A percentile compares a stretch with the other conserved stretches of the same genome.
These are phyloP conservation scores for Claviceps capensis DNA, from an alignment of 2,329 filamentous ascomycete species.

Conservation along the genomic window DNA sequence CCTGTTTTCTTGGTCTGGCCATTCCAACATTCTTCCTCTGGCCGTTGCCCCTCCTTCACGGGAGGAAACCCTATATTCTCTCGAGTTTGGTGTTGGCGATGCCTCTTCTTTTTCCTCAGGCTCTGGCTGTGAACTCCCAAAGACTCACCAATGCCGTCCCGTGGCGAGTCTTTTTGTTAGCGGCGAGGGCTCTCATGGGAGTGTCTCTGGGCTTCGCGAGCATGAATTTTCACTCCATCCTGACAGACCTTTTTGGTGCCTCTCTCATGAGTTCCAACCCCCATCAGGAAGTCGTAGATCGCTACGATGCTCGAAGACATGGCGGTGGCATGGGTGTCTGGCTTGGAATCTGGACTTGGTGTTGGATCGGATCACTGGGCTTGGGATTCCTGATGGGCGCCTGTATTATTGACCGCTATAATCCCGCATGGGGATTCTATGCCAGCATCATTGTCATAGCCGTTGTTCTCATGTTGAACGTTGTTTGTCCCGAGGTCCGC, in stretches of 20 bases:
- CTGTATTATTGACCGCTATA: slow-evolving; percentile 47
- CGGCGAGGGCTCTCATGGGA: slow-evolving; percentile 53
- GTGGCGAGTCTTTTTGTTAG: slow-evolving; percentile 48
- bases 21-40: slow-evolving; percentile 57
- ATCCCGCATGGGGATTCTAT: slow-evolving; percentile 65
- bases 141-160: slow-evolving; percentile 40
- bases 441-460: slow-evolving; percentile 55
- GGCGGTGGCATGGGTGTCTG: slow-evolving; percentile 71
- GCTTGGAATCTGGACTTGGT: slow-evolving; percentile 68
- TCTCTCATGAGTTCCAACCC: slow-evolving; percentile 60
- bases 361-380: slow-evolving; percentile 57
- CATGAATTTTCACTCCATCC: slow-evolving; percentile 59
- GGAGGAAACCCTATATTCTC: slow-evolving; percentile 65
- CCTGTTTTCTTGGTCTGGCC: slow-evolving; percentile 57
- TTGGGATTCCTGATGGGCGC: slow-evolving; percentile 62
- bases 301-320: slow-evolving; percentile 56
- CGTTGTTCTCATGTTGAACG: slow-evolving; percentile 52
- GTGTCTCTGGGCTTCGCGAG: slow-evolving; percentile 59
- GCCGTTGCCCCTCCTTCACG: slow-evolving; percentile 63
- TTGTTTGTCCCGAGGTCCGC: slow-evolving; percentile 58
- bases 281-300: slow-evolving; percentile 56
- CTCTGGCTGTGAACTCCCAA: slow-evolving; percentile 44
- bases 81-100: slow-evolving; percentile 53
- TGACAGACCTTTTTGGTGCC: slow-evolving; percentile 64
- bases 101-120: slow-evolving; percentile 64